Conservation (phyloP, 2,329 filamentous ascomycete genomes). For the Fusarium hostae region DNA sequence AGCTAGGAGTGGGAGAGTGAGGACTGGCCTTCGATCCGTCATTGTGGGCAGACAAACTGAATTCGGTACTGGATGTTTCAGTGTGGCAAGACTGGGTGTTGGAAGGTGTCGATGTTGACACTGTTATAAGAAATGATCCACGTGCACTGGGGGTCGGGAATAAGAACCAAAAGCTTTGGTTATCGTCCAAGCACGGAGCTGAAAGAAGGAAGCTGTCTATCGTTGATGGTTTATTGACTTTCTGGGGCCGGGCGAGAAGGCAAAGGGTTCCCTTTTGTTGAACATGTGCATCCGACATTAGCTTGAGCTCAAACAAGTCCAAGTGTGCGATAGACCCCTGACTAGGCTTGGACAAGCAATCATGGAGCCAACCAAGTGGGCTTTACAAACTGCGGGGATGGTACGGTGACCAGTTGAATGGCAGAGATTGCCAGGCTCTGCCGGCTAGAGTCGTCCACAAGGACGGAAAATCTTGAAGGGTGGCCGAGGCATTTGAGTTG, state of each 20-base stretch:
- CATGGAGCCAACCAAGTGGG: slow-evolving; percentile 38
- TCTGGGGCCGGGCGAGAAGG: slow-evolving; percentile 13
- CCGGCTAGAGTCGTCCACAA: slow-evolving; percentile 38
- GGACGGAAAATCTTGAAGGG: slow-evolving; percentile 39
- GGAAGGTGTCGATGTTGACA: slow-evolving; percentile 8
- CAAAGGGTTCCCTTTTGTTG: slow-evolving; percentile 36
- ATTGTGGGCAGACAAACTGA: slow-evolving; percentile 36
- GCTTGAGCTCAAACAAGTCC: slow-evolving; percentile 27
- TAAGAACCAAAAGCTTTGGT: not conserved
- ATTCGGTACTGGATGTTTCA: slow-evolving; percentile 13
- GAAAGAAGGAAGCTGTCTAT: slow-evolving; percentile 4
- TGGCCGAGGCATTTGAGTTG: slow-evolving; percentile 16
- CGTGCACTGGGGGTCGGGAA: not conserved
- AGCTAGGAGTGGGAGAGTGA: slow-evolving; percentile 44
- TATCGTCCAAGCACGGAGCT: slow-evolving; percentile 2
- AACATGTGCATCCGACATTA: slow-evolving; percentile 37
- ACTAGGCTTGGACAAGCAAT: slow-evolving; percentile 44
- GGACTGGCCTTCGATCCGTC: slow-evolving; percentile 45
- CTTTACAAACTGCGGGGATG: slow-evolving; percentile 37
- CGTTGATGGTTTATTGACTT: slow-evolving; percentile 29
- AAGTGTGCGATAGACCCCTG: slow-evolving; percentile 42
- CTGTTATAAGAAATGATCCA: not conserved
- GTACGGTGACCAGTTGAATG: slow-evolving; percentile 43
- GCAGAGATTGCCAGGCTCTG: slow-evolving; percentile 12
- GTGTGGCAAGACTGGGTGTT: not conserved